phyloP scores from a whole-genome alignment of 2,329 filamentous ascomycete species.

The Macrophomina pseudophaseolina region DNA sequence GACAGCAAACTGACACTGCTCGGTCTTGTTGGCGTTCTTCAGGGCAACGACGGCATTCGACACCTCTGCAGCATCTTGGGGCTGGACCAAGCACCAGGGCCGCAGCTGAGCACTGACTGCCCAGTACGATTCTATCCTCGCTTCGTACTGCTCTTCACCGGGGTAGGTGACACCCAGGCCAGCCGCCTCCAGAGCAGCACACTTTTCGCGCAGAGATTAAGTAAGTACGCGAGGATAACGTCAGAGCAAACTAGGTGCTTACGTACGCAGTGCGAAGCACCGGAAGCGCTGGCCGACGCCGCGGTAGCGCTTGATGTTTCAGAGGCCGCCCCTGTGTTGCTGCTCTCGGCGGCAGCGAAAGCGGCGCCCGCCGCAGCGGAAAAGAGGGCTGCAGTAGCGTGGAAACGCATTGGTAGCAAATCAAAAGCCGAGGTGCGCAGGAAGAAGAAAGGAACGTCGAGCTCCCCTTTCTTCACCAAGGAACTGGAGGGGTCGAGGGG shows the following conservation, averaged over 20 bases:
- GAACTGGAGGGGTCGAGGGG: too few relatives aligned
- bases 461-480: neutral
- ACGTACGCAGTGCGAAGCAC: constrained; percentile 12
- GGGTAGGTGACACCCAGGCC: constrained; percentile 30
- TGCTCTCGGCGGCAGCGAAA: neutral
- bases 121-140: constrained; percentile 34
- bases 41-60: constrained; percentile 37
- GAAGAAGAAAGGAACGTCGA: neutral
- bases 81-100: constrained; percentile 40
- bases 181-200: constrained; percentile 30
- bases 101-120: constrained; percentile 35
- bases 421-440: neutral
- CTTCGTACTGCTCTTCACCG: constrained; percentile 29
- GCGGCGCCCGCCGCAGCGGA: neutral
- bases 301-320: constrained; percentile 3
- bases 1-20: constrained; percentile 34
- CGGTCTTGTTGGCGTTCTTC: constrained; percentile 23
- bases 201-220: constrained; percentile 26
- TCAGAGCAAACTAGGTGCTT: neutral
- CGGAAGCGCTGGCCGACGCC: constrained; percentile 5
- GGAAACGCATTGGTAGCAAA: constrained; percentile 1
- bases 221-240: neutral
- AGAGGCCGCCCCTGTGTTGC: neutral
- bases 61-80: constrained; percentile 37
- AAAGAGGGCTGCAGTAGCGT: neutral